Evolutionary conservation across 306 rosid species (phyloP).

Genomic region (Senna tora): DNA sequence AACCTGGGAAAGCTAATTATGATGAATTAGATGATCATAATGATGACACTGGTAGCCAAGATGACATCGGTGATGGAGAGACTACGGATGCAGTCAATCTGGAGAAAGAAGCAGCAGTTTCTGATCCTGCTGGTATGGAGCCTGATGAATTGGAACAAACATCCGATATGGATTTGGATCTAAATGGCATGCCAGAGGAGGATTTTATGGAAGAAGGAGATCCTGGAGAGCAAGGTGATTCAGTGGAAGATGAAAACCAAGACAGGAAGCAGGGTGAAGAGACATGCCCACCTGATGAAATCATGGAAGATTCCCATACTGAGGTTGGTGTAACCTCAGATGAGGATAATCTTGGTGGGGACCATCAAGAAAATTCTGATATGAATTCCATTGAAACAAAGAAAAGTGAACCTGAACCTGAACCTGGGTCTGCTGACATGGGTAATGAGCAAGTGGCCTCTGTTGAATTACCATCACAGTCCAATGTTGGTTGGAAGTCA

Average conservation of each 20-base stretch:
- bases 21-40: slow-evolving; percentile 53
- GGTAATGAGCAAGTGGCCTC: slow-evolving; percentile 47
- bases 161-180: slow-evolving; percentile 56
- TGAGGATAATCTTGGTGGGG: slow-evolving; percentile 51
- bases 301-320: slow-evolving; percentile 62
- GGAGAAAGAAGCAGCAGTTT: slow-evolving; percentile 64
- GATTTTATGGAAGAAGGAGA: slow-evolving; percentile 62
- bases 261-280: slow-evolving; percentile 50
- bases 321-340: slow-evolving; percentile 56
- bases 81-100: slow-evolving; percentile 48
- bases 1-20: slow-evolving; percentile 53
- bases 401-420: slow-evolving; percentile 46
- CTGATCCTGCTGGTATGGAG: slow-evolving; percentile 60
- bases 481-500: slow-evolving; percentile 53
- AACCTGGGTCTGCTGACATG: slow-evolving; percentile 46
- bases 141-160: slow-evolving; percentile 61
- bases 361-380: slow-evolving; percentile 52
- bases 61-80: slow-evolving; percentile 55
- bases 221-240: slow-evolving; percentile 49
- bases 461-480: slow-evolving; percentile 53
- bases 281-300: slow-evolving; percentile 59
- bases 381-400: slow-evolving; percentile 43
- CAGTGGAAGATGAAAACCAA: slow-evolving; percentile 42
- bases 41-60: slow-evolving; percentile 44
- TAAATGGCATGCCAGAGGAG: slow-evolving; percentile 51